Evolutionary conservation across 106 monocot species (phyloP).

Genomic region (Dendrobium officinale): DNA sequence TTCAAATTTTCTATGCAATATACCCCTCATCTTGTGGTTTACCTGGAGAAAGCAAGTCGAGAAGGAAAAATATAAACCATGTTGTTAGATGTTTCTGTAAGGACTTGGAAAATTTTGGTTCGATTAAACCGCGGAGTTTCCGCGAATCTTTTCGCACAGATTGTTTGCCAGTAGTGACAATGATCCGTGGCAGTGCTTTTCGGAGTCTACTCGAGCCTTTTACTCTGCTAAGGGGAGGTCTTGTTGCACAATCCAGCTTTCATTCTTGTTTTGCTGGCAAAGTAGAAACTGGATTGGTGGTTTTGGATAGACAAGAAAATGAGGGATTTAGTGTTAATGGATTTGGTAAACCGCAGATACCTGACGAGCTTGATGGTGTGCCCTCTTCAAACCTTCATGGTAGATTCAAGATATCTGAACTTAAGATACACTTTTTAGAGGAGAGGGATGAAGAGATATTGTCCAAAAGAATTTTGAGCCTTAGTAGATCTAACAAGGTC

Average conservation of each 20-base stretch:
- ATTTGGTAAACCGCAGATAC: neutral
- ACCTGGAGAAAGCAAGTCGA: neutral
- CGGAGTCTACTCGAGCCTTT: neutral
- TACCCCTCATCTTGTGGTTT: neutral
- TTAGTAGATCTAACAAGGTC: constrained; percentile 70
- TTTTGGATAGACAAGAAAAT: neutral
- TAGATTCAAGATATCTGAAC: neutral
- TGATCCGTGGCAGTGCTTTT: neutral
- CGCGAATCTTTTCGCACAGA: neutral
- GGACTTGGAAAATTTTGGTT: neutral
- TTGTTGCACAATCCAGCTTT: neutral
- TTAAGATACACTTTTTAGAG: constrained; percentile 62
- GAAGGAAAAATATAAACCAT: neutral
- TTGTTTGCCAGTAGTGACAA: neutral
- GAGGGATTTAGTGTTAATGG: neutral
- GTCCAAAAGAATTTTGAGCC: constrained; percentile 61
- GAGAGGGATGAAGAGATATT: constrained; percentile 70
- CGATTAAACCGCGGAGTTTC: neutral
- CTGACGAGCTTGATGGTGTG: constrained; percentile 1
- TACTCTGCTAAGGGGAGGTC: neutral
- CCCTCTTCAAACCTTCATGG: constrained; percentile 3
- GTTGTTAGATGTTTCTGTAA: neutral
- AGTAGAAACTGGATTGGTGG: neutral
- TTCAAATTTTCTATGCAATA: neutral
- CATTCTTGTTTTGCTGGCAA: neutral